Evolutionary conservation across 805 yeast species (phyloP), one percentile per base, ranked within the genome.

Genomic region (Jamesozyma lodderae): DNA sequence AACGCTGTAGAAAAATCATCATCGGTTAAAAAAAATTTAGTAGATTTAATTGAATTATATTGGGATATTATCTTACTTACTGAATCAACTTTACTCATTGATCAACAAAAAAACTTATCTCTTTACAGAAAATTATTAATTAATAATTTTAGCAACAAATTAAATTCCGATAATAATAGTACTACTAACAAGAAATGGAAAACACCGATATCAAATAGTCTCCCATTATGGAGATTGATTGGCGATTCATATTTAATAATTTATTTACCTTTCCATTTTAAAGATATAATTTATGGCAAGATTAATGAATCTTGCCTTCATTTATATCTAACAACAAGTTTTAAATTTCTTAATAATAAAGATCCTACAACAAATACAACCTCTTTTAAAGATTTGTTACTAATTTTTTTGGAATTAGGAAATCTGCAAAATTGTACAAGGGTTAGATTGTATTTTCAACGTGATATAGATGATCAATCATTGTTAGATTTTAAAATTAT

Each of bases 61-160:
- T 59, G 63, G 63, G 57, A 57, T 42, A 41, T 55, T 9, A 53
- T 59, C 4, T 33, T 57, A 31, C 37, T 53, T 1, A 45, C 52
- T 3, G 63, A 59, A 43, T 44, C 50, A 18, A 49, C 50, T 35
- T 55, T 56, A 32, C 40, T 55, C 9, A 14, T 28, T 1, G 23
- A 32, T 14, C 19, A 26, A 9, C 7, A 19, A 10, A 31, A 24
- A 15, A 9, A 41, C 31, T 6, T 37, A 8, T 13, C 16, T 6
- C 14, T 8, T 8, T 38, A 29, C 21, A 38, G 41, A 34, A 28
- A 34, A 30, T 17, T n/a, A 4, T 31, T 38, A 25, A 21, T 38
- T 10, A 16, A 29, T 10, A 38, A 24, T 16, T 17, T 38, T 14
- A 17, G 30, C 20, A 8, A 20, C 3, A 38, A 34, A 16, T 18